Conservation (phyloP, 495 filamentous ascomycete genomes). For the Hypoxylon cercidicola region DNA sequence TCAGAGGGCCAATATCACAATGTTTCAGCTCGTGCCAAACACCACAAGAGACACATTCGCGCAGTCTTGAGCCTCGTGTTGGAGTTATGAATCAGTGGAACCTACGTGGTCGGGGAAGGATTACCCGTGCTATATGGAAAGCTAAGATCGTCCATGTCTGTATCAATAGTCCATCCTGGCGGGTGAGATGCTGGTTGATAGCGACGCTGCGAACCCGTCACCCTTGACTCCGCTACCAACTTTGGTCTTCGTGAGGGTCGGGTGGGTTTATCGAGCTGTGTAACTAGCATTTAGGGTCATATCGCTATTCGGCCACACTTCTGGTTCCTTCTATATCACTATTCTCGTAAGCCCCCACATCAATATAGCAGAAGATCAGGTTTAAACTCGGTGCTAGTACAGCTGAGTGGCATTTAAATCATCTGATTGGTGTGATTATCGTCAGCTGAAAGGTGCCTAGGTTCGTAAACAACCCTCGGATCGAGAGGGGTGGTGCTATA, state of each 20-base stretch:
- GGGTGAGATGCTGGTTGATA: slow-evolving; percentile 1
- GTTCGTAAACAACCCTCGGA: slow-evolving; percentile 12
- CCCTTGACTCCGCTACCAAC: slow-evolving; percentile 3
- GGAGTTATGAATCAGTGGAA: slow-evolving; percentile 3
- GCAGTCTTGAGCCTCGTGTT: slow-evolving; percentile 8
- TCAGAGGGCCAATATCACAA: slow-evolving; percentile 20
- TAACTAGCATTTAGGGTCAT: slow-evolving; percentile 15
- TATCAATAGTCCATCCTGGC: slow-evolving; percentile 1
- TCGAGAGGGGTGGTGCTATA: slow-evolving; percentile 6
- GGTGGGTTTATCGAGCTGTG: slow-evolving; percentile 1
- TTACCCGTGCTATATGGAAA: neutral
- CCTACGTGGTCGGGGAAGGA: neutral
- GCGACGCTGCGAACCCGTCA: slow-evolving; percentile 3
- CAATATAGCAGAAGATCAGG: too few relatives aligned
- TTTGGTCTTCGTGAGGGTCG: slow-evolving; percentile 4
- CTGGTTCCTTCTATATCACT: neutral
- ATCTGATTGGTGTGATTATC: slow-evolving; percentile 2
- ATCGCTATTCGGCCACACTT: too few relatives aligned
- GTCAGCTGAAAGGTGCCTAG: slow-evolving; percentile 12
- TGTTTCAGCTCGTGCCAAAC: slow-evolving; percentile 25
- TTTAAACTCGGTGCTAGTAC: neutral
- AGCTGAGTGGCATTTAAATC: slow-evolving; percentile 2
- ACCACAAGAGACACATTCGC: neutral
- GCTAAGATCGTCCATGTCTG: neutral
- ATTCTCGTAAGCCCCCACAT: neutral